These are phyloP conservation scores for Leptodermis oblonga DNA, from an alignment of 257 asterid species.

Conservation along the genomic window DNA sequence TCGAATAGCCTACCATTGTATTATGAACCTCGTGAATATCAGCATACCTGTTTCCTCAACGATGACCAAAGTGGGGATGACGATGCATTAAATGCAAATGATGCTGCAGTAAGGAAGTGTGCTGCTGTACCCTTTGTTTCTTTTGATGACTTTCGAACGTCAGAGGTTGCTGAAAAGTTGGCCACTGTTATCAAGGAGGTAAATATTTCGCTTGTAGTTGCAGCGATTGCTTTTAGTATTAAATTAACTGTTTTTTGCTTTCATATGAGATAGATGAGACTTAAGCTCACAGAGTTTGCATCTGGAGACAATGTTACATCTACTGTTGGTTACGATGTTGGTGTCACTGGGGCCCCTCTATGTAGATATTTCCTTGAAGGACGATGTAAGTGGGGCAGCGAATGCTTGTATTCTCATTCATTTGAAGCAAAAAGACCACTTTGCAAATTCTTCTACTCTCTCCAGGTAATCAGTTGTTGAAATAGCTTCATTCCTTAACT, in stretches of 20 bases:
- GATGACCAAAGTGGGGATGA: conserved; percentile 27
- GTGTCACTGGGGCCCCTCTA: conserved; percentile 36
- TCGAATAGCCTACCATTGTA: conserved; percentile 47
- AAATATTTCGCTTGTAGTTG: conserved; percentile 24
- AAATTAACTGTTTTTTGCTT: conserved; percentile 19
- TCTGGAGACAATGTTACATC: conserved; percentile 31
- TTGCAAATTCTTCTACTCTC: conserved; percentile 84
- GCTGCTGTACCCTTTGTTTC: conserved; percentile 61
- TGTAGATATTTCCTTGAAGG: conserved; percentile 69
- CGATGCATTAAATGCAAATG: conserved; percentile 35
- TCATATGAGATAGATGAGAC: conserved; percentile 57
- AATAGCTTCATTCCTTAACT: neutral
- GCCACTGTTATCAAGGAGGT: conserved; percentile 77
- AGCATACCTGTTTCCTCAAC: conserved; percentile 47
- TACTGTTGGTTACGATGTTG: conserved; percentile 16
- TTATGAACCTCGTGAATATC: conserved; percentile 40
- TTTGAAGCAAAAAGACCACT: conserved; percentile 47
- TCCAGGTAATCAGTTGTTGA: conserved; percentile 52
- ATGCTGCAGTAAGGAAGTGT: conserved; percentile 40
- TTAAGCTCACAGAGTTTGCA: conserved; percentile 37
- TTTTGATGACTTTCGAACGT: conserved; percentile 42
- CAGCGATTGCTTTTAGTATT: conserved; percentile 22
- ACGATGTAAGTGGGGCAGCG: conserved; percentile 71
- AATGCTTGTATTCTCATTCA: conserved; percentile 77
- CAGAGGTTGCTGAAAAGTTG: conserved; percentile 52